These are phyloP conservation scores for Calonectria pteridis DNA, from an alignment of 2,329 filamentous ascomycete genomes.

Conservation along the genomic window DNA sequence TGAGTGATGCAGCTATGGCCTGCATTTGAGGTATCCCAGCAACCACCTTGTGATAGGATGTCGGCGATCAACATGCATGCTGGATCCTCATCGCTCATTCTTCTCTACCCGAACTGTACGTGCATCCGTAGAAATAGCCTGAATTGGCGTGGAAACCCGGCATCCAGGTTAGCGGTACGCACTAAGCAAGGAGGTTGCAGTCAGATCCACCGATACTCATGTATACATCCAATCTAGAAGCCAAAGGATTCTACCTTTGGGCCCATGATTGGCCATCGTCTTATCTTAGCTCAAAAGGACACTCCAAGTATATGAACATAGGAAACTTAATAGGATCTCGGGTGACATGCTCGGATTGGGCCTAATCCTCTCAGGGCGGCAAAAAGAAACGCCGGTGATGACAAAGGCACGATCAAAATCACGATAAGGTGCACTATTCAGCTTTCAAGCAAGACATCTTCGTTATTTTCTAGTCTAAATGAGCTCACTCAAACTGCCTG, in stretches of 20 bases:
- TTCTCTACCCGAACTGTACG: background rate
- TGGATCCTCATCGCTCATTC: background rate
- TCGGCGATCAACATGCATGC: background rate
- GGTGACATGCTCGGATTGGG: background rate
- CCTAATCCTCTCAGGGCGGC: background rate
- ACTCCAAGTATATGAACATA: background rate
- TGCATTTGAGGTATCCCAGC: background rate
- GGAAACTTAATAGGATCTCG: background rate
- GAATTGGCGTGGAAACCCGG: background rate
- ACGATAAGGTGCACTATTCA: background rate
- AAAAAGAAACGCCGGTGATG: background rate
- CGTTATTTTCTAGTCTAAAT: background rate
- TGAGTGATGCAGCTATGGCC: background rate
- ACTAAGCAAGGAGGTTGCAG: background rate
- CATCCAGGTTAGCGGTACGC: background rate
- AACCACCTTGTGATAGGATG: background rate
- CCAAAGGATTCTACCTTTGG: background rate
- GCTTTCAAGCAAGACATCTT: background rate
- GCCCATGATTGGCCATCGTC: background rate
- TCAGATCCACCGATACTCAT: background rate
- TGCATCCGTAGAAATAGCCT: background rate
- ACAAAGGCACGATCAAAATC: background rate
- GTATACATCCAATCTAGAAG: background rate
- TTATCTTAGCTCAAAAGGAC: background rate
- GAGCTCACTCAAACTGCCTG: background rate